Evolutionary conservation across 2,329 filamentous ascomycete genomes (phyloP).

Genomic region (Setomelanomma holmii): DNA sequence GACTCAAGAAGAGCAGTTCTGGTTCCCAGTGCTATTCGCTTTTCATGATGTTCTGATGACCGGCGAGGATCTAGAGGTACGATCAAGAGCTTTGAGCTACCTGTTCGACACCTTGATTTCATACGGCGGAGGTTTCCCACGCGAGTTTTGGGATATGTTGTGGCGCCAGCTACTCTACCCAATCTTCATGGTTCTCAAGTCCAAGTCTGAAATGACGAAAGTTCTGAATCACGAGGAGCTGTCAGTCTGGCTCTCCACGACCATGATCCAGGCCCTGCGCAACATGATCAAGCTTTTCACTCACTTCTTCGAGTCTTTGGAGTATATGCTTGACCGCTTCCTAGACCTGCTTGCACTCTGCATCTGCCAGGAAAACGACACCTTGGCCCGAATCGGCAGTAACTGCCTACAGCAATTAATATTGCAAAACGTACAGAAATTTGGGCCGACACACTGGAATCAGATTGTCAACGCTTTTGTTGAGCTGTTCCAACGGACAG

Average conservation of each 20-base stretch:
- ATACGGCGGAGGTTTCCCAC: slow-evolving; percentile 89
- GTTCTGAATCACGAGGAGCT: slow-evolving; percentile 95
- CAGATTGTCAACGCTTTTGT: slow-evolving; percentile 97
- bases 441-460: slow-evolving; percentile 84
- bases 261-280: slow-evolving; percentile 96
- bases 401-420: slow-evolving; percentile 98
- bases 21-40: slow-evolving; percentile 97
- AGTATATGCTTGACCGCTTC: slow-evolving; percentile 99
- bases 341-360: slow-evolving; percentile 91
- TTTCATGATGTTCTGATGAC: slow-evolving; percentile 99
- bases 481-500: slow-evolving; percentile 92
- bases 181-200: slow-evolving; percentile 97
- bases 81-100: slow-evolving; percentile 87
- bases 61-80: slow-evolving; percentile 95
- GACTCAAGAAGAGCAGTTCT: slow-evolving; percentile 94
- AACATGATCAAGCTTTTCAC: slow-evolving; percentile 99
- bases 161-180: slow-evolving; percentile 97
- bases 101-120: slow-evolving; percentile 92
- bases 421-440: slow-evolving; percentile 93
- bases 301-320: slow-evolving; percentile 94
- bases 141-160: slow-evolving; percentile 97
- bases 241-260: slow-evolving; percentile 98
- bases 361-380: slow-evolving; percentile 99
- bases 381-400: slow-evolving; percentile 95
- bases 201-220: slow-evolving; percentile 94